Percentiles rank a stretch among this genome's conserved stretches.
Evolutionary conservation across 2,329 filamentous ascomycete genomes (phyloP).

Genomic region (Nemania diffusa): DNA sequence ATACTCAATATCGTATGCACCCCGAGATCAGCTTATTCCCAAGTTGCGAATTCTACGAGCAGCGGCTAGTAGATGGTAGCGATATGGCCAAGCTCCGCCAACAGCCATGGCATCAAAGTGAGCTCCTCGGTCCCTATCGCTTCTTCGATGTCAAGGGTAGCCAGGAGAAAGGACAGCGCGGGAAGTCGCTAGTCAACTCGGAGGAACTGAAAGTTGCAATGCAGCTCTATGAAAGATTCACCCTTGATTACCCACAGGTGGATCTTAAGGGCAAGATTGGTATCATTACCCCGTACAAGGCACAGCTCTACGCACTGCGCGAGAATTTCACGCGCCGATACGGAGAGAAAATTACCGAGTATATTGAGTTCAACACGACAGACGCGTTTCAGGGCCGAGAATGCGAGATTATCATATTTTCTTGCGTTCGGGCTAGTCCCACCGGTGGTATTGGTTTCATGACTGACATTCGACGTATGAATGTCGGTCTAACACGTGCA

Average conservation of each 20-base stretch:
- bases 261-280: slow-evolving; percentile 87
- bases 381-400: slow-evolving; percentile 98
- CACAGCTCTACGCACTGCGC: slow-evolving; percentile 84
- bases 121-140: slow-evolving; percentile 87
- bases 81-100: slow-evolving; percentile 81
- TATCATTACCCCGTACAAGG: slow-evolving; percentile 98
- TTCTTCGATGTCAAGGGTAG: slow-evolving; percentile 97
- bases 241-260: slow-evolving; percentile 73
- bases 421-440: slow-evolving; percentile 93
- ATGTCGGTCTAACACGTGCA: slow-evolving; percentile 95
- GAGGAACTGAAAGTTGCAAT: slow-evolving; percentile 89
- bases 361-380: slow-evolving; percentile 97
- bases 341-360: slow-evolving; percentile 77
- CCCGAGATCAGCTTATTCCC: slow-evolving; percentile 94
- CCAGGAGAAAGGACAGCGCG: slow-evolving; percentile 81
- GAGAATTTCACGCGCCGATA: slow-evolving; percentile 77
- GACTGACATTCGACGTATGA: slow-evolving; percentile 98
- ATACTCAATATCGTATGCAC: slow-evolving; percentile 99
- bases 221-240: slow-evolving; percentile 83
- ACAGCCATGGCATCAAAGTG: slow-evolving; percentile 86
- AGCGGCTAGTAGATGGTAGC: slow-evolving; percentile 82
- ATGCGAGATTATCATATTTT: slow-evolving; percentile 98
- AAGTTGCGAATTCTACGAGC: slow-evolving; percentile 91
- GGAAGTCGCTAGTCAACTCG: slow-evolving; percentile 84
- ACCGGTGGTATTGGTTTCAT: slow-evolving; percentile 98